Evolutionary conservation across 768 basidiomycete genomes (phyloP), one percentile per base, ranked within the genome.

Genomic region (Auriscalpium microsporum): DNA sequence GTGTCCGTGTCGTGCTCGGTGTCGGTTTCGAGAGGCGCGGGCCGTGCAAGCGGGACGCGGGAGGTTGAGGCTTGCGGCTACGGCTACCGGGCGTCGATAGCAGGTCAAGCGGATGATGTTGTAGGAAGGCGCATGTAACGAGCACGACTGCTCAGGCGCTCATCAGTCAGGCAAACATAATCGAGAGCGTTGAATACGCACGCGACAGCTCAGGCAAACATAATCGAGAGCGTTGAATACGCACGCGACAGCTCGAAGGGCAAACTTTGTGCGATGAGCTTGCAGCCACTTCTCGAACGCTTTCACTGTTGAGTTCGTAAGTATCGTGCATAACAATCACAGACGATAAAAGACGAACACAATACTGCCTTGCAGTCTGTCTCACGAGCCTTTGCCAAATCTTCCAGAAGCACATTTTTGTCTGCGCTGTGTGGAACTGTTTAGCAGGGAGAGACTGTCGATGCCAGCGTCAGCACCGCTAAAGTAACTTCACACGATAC

Each of bases 241-340:
- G 75, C 67, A 93, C 90, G 87, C 87, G 49, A 90, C 83, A 51
- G 90, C 88, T 67, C 88, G 90, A 44, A 86, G 75, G 42, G 86
- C 83, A 44, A 84, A 75, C 65, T 86, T 89, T 16, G 81, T 82
- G 64, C 78, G 78, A 60, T 88, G 81, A 13, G 73, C 73, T 65
- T 83, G 78, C n/a, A 75, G 61, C 91, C 91, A 94, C 56, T 74
- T 81, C 45, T 77, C 75, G 48, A 90, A 75, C 45, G 65, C 74
- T 60, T 69, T 76, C 55, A 73, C 83, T 89, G 63, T 52, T 50
- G 33, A 19, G 19, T 63, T 63, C 52, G 64, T 34, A 9, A 45
- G 50, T 36, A 38, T 19, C 10, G 52, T 56, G 40, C 48, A 59
- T 10, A 10, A 1, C 4, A 44, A 42, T 45, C 47, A 50, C 5